phyloP scores from a whole-genome alignment of 23 red algal species.

The Agarophyton chilense region DNA sequence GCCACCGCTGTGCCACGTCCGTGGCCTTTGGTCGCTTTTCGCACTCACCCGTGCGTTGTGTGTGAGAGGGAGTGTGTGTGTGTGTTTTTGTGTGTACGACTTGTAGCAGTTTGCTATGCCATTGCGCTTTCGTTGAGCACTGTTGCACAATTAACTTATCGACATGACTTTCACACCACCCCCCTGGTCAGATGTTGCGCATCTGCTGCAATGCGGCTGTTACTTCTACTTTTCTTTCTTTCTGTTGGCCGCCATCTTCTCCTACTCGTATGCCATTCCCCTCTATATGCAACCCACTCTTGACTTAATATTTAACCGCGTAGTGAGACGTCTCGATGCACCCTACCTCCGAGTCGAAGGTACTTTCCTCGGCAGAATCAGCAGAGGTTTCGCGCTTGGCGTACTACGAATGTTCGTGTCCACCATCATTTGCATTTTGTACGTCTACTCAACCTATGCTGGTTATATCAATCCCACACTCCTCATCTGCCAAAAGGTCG shows the following conservation, averaged over 20 bases:
- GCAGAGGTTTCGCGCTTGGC: conserved; percentile 21
- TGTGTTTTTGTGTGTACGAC: too few species aligned
- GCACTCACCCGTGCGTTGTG: too few species aligned
- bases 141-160: background rate
- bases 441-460: conserved; percentile 73
- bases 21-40: too few species aligned
- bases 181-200: conserved; percentile 50
- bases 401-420: conserved; percentile 65
- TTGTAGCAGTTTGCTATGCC: background rate
- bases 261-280: conserved; percentile 1
- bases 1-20: too few species aligned
- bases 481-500: conserved; percentile 11
- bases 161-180: conserved; percentile 40
- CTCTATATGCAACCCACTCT: background rate
- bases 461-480: conserved; percentile 43
- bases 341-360: background rate
- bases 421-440: conserved; percentile 51
- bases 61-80: too few species aligned
- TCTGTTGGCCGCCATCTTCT: conserved; percentile 31
- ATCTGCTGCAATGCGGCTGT: conserved; percentile 15
- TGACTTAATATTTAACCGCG: background rate
- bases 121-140: background rate
- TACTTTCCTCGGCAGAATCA: background rate
- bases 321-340: background rate
- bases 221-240: conserved; percentile 61